These are phyloP conservation scores for Saccharum spontaneum DNA, from an alignment of 176 grass and related monocot species.

Conservation along the genomic window DNA sequence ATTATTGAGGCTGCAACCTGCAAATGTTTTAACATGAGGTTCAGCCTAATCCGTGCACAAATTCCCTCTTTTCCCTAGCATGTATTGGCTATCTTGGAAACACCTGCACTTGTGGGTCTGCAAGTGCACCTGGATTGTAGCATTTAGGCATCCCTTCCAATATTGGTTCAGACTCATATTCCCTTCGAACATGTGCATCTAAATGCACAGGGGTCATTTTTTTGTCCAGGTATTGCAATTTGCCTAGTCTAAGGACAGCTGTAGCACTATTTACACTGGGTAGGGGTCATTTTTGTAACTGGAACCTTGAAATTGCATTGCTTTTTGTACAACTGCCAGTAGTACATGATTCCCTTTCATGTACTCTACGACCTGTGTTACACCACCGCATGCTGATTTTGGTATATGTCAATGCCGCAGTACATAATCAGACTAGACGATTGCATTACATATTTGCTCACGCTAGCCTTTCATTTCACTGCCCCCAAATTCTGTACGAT, in stretches of 20 bases:
- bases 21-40: neutral
- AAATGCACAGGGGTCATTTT: neutral
- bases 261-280: neutral
- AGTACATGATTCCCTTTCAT: neutral
- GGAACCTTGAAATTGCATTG: neutral
- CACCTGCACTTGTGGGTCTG: neutral
- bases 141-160: neutral
- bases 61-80: neutral
- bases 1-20: neutral
- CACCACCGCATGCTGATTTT: neutral
- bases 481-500: neutral
- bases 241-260: neutral
- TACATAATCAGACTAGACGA: neutral
- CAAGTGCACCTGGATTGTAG: neutral
- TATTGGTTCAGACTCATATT: neutral
- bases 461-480: neutral
- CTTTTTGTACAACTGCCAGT: neutral
- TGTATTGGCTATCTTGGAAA: neutral
- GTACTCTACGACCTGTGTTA: neutral
- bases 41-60: neutral
- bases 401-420: neutral
- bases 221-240: neutral
- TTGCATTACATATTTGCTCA: neutral
- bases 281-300: neutral
- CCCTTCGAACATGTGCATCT: neutral